These are phyloP conservation scores for Ustilago sp. DNA, from an alignment of 1,284 basidiomycete species.

Conservation along the genomic window DNA sequence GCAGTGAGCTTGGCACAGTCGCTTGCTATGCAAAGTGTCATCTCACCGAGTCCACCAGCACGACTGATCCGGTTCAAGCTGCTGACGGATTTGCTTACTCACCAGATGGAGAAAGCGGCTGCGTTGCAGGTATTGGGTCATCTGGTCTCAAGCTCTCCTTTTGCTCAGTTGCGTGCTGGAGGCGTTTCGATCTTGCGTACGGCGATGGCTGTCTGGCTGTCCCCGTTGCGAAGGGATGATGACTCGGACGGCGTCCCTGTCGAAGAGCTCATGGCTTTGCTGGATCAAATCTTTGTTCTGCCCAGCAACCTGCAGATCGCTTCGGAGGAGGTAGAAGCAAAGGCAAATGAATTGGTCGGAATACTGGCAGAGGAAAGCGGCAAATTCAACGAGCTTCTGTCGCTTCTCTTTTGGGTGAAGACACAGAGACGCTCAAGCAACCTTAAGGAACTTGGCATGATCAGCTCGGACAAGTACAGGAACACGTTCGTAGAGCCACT, in stretches of 20 bases:
- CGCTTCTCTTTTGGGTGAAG: conserved; percentile 30
- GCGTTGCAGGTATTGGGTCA: conserved; percentile 34
- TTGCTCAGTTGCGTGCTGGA: conserved; percentile 50
- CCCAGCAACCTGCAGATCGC: conserved; percentile 8
- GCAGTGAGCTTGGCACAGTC: conserved; percentile 41
- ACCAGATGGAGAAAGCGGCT: conserved; percentile 13
- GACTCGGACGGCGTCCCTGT: background rate
- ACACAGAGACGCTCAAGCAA: conserved; percentile 4
- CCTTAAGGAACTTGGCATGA: background rate
- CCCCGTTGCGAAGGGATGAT: background rate
- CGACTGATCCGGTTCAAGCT: conserved; percentile 47
- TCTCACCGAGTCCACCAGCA: conserved; percentile 44
- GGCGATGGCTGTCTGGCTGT: conserved; percentile 1
- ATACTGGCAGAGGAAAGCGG: conserved; percentile 22
- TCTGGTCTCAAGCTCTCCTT: conserved; percentile 49
- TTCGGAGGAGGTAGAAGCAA: background rate
- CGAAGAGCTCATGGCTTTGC: conserved; percentile 2
- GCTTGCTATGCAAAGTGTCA: conserved; percentile 56
- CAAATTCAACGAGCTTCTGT: conserved; percentile 25
- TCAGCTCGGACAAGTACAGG: background rate
- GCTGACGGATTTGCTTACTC: conserved; percentile 31
- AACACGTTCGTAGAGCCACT: conserved; percentile 15
- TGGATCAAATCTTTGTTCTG: conserved; percentile 10
- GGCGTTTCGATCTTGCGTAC: conserved; percentile 35
- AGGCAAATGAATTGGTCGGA: background rate